A percentile compares a stretch with the other conserved stretches of the same genome.
These are phyloP conservation scores for Tetrahymena malaccensis DNA, from an alignment of 73 alveolate species.

Conservation along the genomic window DNA sequence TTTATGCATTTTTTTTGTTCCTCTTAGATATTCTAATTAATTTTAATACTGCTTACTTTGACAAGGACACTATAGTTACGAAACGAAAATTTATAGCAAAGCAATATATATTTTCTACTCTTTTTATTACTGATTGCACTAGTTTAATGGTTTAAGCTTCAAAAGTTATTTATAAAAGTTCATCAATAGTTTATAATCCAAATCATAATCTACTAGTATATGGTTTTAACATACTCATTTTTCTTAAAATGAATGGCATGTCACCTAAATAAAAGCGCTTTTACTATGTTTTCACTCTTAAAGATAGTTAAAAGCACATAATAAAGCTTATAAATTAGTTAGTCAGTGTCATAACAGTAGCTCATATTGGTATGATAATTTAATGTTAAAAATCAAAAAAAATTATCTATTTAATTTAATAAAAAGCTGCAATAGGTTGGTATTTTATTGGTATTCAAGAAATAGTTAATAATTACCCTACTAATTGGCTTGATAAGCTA, in stretches of 20 bases:
- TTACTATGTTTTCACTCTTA: background rate
- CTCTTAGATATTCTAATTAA: background rate
- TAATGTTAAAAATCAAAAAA: too few relatives aligned
- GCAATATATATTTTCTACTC: background rate
- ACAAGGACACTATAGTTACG: background rate
- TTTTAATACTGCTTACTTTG: background rate
- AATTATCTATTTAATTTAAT: too few relatives aligned
- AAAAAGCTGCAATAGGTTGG: background rate
- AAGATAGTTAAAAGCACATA: background rate
- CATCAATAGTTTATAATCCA: background rate
- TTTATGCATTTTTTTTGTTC: background rate
- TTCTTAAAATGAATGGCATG: background rate
- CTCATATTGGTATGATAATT: background rate
- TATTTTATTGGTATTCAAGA: background rate
- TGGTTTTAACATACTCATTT: background rate
- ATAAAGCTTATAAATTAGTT: background rate
- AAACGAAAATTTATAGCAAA: background rate
- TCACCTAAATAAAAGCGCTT: background rate
- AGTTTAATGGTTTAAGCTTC: background rate
- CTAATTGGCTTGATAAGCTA: background rate
- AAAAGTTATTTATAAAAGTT: background rate
- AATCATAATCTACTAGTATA: background rate
- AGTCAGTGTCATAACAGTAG: background rate
- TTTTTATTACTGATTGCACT: background rate
- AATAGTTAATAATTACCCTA: background rate